phyloP scores from a whole-genome alignment of 805 yeast species.

The Tetrapisispora namnaoensis region DNA sequence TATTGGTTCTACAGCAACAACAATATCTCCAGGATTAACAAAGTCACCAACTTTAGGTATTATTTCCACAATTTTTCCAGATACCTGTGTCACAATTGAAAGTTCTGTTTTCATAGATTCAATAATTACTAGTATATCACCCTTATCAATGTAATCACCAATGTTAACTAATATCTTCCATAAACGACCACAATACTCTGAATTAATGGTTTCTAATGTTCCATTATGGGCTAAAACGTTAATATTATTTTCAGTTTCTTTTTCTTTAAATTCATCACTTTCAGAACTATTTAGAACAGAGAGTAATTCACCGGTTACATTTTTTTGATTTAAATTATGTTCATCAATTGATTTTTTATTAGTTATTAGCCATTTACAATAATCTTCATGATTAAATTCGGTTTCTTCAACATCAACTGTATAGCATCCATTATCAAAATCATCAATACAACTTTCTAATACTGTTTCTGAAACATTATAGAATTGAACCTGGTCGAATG shows the following conservation, averaged over 20 bases:
- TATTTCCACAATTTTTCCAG: constrained; percentile 65
- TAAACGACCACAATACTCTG: constrained; percentile 94
- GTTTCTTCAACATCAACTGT: constrained; percentile 64
- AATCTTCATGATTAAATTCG: constrained; percentile 73
- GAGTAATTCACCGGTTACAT: constrained; percentile 79
- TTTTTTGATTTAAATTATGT: constrained; percentile 58
- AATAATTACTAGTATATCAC: constrained; percentile 76
- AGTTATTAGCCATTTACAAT: constrained; percentile 66
- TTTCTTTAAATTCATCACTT: constrained; percentile 57
- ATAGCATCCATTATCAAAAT: constrained; percentile 73
- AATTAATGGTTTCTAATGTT: constrained; percentile 73
- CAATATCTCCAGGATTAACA: constrained; percentile 94
- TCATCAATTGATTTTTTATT: constrained; percentile 63
- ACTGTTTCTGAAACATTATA: constrained; percentile 85
- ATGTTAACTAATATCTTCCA: constrained; percentile 84
- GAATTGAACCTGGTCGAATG: constrained; percentile 91
- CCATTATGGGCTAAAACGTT: constrained; percentile 58
- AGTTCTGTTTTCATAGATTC: constrained; percentile 99
- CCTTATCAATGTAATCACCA: constrained; percentile 64
- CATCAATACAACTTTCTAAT: constrained; percentile 58
- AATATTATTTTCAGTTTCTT: constrained; percentile 37
- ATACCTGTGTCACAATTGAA: constrained; percentile 64
- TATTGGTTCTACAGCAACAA: constrained; percentile 45
- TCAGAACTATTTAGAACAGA: constrained; percentile 72
- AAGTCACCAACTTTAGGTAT: constrained; percentile 84